A percentile compares a stretch with the other conserved stretches of the same genome.
phyloP scores from a whole-genome alignment of 345 rosid genomes.

The Dovyalis caffra region DNA sequence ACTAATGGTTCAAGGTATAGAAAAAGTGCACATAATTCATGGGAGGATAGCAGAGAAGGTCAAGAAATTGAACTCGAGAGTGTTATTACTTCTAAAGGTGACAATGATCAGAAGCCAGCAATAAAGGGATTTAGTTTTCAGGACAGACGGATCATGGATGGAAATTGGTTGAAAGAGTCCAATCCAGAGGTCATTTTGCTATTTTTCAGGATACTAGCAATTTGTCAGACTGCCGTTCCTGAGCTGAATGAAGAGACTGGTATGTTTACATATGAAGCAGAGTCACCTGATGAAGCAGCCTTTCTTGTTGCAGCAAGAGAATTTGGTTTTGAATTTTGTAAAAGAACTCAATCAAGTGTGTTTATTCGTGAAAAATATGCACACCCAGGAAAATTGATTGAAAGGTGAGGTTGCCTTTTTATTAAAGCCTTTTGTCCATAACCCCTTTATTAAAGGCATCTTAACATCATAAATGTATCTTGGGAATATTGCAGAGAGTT shows the following conservation, averaged over 20 bases:
- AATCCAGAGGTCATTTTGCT: constrained; percentile 51
- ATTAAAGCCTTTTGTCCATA: constrained; percentile 8
- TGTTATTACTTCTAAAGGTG: constrained; percentile 44
- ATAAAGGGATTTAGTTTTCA: constrained; percentile 87
- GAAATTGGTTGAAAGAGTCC: constrained; percentile 79
- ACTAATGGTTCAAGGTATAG: constrained; percentile 34
- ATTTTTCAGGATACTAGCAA: constrained; percentile 77
- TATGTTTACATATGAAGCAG: constrained; percentile 72
- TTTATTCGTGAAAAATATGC: constrained; percentile 57
- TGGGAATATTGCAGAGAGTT: constrained; percentile 64
- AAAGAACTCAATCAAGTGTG: constrained; percentile 87
- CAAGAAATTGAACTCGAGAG: constrained; percentile 80
- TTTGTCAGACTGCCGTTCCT: constrained; percentile 98
- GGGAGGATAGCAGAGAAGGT: constrained; percentile 37
- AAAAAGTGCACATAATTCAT: constrained; percentile 29
- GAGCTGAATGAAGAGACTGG: constrained; percentile 83
- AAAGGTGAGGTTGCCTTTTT: constrained; percentile 57
- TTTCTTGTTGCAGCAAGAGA: constrained; percentile 96
- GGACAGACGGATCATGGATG: constrained; percentile 74
- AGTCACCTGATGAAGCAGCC: constrained; percentile 96
- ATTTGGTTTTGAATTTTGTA: constrained; percentile 88
- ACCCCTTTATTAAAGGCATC: constrained; percentile 9
- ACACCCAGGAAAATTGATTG: constrained; percentile 48
- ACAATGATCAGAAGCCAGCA: constrained; percentile 40
- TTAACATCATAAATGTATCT: constrained; percentile 18